Evolutionary conservation across 2,329 filamentous ascomycete genomes (phyloP), one percentile per base, ranked within the genome.

Genomic region (Erysiphe pulchra): DNA sequence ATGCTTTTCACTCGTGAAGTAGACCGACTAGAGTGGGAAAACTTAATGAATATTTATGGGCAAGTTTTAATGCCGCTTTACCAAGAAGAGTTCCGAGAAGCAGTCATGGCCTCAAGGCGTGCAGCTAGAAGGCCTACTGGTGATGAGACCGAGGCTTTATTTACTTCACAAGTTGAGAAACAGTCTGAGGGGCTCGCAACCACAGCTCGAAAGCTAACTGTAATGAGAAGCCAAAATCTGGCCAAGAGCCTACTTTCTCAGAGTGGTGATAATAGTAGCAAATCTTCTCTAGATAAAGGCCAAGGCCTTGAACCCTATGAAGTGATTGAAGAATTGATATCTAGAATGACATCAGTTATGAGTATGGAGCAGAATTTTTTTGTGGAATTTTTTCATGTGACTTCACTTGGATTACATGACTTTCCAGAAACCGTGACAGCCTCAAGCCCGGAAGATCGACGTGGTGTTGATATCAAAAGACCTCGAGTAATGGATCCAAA

Each of bases 291-390:
- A 48, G 74, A 79, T 43, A 79, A 75, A 56, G 61, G 63, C 9
- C 63, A 72, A 42, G 75, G 78, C 52, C 70, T 80, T 47, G 69
- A 80, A 52, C 75, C 82, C 0, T 87, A 77, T 53, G 85, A 93
- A 60, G 75, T 83, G 2, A 93, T 95, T 60, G 69, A 74, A 0
- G 77, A 76, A 34, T 75, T 83, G 12, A 63, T 94, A 49, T 80
- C 90, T 47, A 84, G 94, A 55, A 73, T 90, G 51, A 64, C 86
- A 40, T 82, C 80, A 6, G 69, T 92, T 47, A 76, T 94, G 48
- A 77, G 84, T 53, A 86, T 87, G 59, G 90, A 98, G 62, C 87
- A 98, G 59, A 95, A 94, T 58, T 98, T 95, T 57, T 68, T 94
- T 43, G 77, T 93, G n/a, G 84, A 92, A 53, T 90, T 94, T 60